Conservation (phyloP, 1,139 yeast genomes). For the Yamadazyma friedrichii region DNA sequence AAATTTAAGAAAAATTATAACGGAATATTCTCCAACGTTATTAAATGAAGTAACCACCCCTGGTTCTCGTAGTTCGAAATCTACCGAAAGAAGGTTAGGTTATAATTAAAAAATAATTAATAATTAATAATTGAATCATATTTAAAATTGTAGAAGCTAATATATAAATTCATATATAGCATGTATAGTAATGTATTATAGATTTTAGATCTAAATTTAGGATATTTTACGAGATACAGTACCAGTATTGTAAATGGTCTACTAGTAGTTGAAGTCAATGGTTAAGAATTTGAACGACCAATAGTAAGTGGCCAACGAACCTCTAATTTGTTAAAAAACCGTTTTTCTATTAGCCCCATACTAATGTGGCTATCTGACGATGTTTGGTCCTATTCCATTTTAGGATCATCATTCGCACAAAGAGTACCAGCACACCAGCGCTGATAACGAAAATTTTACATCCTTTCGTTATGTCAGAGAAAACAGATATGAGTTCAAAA, state of each 20-base stretch:
- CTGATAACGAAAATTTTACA: background rate
- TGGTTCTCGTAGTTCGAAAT: background rate
- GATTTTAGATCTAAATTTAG: background rate
- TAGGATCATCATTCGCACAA: background rate
- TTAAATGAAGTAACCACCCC: conserved; percentile 31
- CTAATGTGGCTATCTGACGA: no score
- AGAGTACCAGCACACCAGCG: background rate
- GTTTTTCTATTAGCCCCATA: no score
- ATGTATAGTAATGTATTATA: conserved; percentile 6
- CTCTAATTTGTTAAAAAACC: no score
- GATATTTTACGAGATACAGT: no score
- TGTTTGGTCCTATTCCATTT: no score
- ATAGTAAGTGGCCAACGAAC: no score
- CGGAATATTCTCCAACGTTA: conserved; percentile 40
- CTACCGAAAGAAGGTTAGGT: no score
- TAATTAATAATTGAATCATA: no score
- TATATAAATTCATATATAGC: conserved; percentile 1
- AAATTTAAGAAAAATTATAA: conserved; percentile 54
- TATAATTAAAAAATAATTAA: no score
- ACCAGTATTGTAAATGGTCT: no score
- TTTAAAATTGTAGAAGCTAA: background rate
- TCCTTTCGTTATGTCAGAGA: background rate
- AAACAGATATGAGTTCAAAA: background rate
- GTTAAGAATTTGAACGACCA: no score
- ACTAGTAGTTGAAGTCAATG: no score